Evolutionary conservation across 2,329 filamentous ascomycete species (phyloP), one percentile per base, ranked within the genome.

Genomic region (Diaporthe destruens): DNA sequence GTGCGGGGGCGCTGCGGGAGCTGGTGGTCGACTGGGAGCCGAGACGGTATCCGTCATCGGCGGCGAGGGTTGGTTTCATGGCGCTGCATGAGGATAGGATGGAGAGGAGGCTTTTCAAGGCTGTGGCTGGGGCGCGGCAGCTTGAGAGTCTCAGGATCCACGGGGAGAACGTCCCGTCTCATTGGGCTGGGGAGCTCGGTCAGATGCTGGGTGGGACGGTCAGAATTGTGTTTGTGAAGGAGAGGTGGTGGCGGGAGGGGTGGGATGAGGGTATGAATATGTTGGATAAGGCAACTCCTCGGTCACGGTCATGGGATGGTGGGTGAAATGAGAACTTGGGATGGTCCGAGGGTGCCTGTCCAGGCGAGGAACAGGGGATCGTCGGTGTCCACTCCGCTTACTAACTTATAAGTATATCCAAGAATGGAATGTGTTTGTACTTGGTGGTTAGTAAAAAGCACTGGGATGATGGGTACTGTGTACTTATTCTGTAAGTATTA

Each of bases 11-110:
- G 12, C 71, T 81, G n/a, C 36, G 66, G 14, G 74, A 77, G 23
- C 47, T 81, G 12, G 71, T 78, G 3, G 57, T 81, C n/a, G 80
- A 81, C 66, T 81, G 80, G 80, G 71, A 74, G 54, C 80, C 79
- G 16, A 71, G 79, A 18, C 72, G 73, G 6, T 56, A 74, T 11
- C 36, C 2, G 5, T 77, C 75, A 76, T 44, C 75, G 77, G 51
- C 65, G 66, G 75, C 44, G 25, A 14, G 55, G 76, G 76, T 42
- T 7, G 59, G 70, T 16, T 69, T 69, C 29, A 29, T 69, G 63
- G 63, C 59, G 1, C 39, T 29, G 70, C 70, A 72, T 3, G 70
- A 69, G 63, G 32, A 20, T 2, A 36, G 70, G 71, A 80, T 79
- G 74, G 77, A 79, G 65, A 69, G 74, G n/a, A 71, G 76, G 42